Evolutionary conservation across 2,329 filamentous ascomycete species (phyloP).

Genomic region (Alternaria sp.): DNA sequence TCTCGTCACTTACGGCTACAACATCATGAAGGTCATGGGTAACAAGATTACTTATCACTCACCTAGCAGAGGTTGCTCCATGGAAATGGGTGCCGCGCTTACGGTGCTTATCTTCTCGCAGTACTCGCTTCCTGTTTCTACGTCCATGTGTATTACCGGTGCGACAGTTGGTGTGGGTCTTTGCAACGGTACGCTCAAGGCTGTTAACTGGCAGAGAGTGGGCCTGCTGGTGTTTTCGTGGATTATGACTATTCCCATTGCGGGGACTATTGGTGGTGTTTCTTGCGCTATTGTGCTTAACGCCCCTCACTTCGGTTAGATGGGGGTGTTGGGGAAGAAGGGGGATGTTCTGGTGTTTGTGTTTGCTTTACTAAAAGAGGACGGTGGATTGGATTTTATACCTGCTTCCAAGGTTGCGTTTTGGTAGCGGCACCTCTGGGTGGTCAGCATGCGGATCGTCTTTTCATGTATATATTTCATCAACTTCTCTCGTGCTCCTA

Average conservation of each 20-base stretch:
- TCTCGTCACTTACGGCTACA: conserved; percentile 78
- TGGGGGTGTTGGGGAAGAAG: fast-evolving
- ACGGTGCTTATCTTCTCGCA: conserved; percentile 79
- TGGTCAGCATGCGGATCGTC: not conserved
- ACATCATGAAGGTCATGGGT: conserved; percentile 87
- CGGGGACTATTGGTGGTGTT: conserved; percentile 60
- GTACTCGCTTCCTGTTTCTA: conserved; percentile 77
- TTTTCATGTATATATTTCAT: not conserved
- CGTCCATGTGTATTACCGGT: conserved; percentile 73
- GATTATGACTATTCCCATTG: conserved; percentile 68
- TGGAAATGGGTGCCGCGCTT: conserved; percentile 81
- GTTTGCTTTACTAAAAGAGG: fast-evolving
- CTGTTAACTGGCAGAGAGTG: conserved; percentile 76
- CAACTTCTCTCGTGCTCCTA: fast-evolving
- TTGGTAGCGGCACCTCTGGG: not conserved
- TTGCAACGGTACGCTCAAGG: conserved; percentile 74
- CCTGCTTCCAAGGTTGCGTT: not conserved
- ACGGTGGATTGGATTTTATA: not conserved
- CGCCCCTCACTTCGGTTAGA: conserved; percentile 59
- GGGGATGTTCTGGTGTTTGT: fast-evolving
- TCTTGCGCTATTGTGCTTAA: conserved; percentile 61
- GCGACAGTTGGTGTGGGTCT: conserved; percentile 80
- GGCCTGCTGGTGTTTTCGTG: conserved; percentile 71
- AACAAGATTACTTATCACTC: conserved; percentile 42
- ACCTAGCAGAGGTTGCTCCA: conserved; percentile 60